phyloP scores from a whole-genome alignment of 2,329 filamentous ascomycete genomes.

The Aspergillus brasiliensis region DNA sequence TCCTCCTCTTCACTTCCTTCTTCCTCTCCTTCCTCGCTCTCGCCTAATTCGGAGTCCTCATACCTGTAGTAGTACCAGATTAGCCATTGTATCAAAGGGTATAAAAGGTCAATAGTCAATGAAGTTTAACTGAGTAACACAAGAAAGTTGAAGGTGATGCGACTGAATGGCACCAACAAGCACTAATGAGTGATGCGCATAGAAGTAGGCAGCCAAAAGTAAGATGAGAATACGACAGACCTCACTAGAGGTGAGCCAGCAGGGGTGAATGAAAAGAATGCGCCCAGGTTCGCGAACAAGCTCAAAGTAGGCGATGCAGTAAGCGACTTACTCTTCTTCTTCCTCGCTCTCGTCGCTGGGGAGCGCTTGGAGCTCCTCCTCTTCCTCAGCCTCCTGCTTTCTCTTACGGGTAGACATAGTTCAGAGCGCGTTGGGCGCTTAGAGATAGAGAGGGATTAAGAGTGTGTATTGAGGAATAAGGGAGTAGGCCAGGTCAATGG shows the following conservation, averaged over 20 bases:
- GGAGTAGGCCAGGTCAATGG: constrained; percentile 15
- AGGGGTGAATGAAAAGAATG: not conserved
- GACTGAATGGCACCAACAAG: not conserved
- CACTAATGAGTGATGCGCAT: not conserved
- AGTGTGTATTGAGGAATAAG: not conserved
- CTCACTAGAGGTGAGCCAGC: not conserved
- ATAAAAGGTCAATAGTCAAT: not conserved
- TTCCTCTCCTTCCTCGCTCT: constrained; percentile 27
- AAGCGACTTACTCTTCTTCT: constrained; percentile 51
- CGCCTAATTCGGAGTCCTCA: constrained; percentile 34
- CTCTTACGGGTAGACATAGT: constrained; percentile 53
- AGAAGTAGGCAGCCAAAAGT: not conserved
- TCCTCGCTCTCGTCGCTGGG: constrained; percentile 54
- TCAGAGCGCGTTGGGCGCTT: not conserved
- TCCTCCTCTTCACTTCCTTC: constrained; percentile 33
- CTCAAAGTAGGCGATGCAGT: not conserved
- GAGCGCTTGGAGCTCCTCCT: constrained; percentile 50
- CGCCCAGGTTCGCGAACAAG: not conserved
- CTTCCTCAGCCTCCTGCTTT: constrained; percentile 53
- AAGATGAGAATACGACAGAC: not conserved
- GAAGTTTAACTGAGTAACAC: too few species aligned
- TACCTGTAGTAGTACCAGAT: constrained; percentile 29
- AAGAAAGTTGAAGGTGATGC: not conserved
- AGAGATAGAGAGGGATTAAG: not conserved
- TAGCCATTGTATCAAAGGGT: not conserved